Percentiles rank a stretch among this genome's conserved stretches.
Conservation (phyloP, 2,329 filamentous ascomycete genomes). For the Trichoderma harzianum region DNA sequence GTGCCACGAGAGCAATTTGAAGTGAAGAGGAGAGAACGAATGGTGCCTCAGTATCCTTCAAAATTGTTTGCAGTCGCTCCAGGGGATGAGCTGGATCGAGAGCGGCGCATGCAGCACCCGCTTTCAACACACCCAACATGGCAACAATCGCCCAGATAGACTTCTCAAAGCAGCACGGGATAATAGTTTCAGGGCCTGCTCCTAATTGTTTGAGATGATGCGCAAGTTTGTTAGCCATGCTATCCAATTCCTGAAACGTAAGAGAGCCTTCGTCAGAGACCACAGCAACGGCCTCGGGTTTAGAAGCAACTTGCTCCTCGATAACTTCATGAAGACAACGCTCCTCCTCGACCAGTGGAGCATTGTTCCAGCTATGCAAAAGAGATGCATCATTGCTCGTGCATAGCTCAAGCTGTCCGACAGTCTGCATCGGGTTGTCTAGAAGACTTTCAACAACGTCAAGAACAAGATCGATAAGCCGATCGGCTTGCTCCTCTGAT, state of each 20-base stretch:
- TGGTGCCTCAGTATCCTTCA: neutral
- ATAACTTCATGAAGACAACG: neutral
- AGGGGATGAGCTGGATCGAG: neutral
- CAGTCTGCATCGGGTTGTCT: neutral
- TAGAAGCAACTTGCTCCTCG: neutral
- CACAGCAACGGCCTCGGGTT: neutral
- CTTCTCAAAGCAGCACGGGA: neutral
- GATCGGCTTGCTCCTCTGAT: neutral
- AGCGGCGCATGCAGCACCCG: neutral
- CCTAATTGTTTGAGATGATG: neutral
- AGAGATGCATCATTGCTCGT: neutral
- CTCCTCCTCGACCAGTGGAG: neutral
- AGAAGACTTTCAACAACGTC: neutral
- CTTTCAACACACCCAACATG: neutral
- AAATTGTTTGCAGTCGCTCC: neutral
- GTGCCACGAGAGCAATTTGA: neutral
- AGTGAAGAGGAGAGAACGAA: neutral
- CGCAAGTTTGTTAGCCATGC: neutral
- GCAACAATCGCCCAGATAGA: neutral
- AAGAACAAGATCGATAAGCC: neutral
- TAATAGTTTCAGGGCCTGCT: neutral
- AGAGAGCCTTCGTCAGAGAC: neutral
- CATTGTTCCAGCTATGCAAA: neutral
- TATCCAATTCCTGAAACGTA: neutral
- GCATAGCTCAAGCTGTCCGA: neutral